phyloP scores from a whole-genome alignment of 257 asterid species.

The Primulina huaijiensis region DNA sequence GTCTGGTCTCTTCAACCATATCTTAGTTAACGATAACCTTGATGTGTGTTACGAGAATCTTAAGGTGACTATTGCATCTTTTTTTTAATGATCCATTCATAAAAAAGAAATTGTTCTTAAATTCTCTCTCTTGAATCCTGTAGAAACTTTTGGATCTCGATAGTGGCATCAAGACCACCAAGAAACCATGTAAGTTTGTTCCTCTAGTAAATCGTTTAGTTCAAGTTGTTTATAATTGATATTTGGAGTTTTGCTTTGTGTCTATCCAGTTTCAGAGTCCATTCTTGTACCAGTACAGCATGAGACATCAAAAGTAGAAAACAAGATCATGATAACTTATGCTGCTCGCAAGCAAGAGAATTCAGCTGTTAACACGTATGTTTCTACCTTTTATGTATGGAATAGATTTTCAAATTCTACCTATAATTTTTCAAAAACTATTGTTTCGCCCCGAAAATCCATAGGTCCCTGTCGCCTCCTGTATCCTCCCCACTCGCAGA shows the following conservation, averaged over 20 bases:
- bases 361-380: constrained; percentile 42
- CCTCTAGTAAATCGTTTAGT: not conserved
- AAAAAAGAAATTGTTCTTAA: constrained; percentile 12
- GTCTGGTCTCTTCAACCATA: constrained; percentile 76
- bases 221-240: constrained; percentile 9
- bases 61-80: constrained; percentile 48
- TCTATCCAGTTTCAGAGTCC: constrained; percentile 35
- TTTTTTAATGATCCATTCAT: not conserved
- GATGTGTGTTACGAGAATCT: constrained; percentile 64
- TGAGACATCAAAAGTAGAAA: constrained; percentile 43
- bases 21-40: constrained; percentile 71
- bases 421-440: not conserved
- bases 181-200: constrained; percentile 49
- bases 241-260: constrained; percentile 21
- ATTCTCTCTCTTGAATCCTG: constrained; percentile 22
- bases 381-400: not conserved
- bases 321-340: constrained; percentile 51
- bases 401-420: too few species aligned
- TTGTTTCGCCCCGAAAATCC: not conserved
- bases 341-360: constrained; percentile 30
- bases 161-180: constrained; percentile 30
- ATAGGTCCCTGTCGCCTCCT: too few species aligned
- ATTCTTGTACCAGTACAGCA: constrained; percentile 49
- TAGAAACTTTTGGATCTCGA: constrained; percentile 63
- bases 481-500: constrained; percentile 23